Percentiles rank a stretch among this genome's conserved stretches.
Evolutionary conservation across 495 filamentous ascomycete species (phyloP).

Genomic region (Penicillium arizonense): DNA sequence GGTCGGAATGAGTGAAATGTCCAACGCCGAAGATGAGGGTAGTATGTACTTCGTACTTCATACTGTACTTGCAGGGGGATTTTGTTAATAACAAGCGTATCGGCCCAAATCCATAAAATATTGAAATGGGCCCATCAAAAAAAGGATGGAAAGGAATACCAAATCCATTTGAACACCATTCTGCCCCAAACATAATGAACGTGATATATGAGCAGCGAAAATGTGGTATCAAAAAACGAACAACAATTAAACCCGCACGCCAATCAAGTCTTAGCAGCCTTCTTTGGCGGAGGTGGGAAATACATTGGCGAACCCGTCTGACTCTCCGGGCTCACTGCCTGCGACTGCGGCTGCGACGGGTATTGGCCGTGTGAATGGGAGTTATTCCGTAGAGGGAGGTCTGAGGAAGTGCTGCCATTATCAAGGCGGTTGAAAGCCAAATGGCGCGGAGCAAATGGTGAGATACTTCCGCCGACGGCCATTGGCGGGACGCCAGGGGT

Average conservation of each 20-base stretch:
- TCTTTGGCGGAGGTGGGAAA: conserved; percentile 47
- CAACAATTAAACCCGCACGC: neutral
- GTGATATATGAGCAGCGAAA: conserved; percentile 12
- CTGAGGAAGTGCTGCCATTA: conserved; percentile 24
- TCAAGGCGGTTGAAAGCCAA: conserved; percentile 42
- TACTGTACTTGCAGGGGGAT: neutral
- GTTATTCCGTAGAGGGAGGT: conserved; percentile 43
- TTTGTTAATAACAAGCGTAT: neutral
- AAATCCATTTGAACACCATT: neutral
- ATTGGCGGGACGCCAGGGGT: conserved; percentile 28
- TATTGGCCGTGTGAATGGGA: conserved; percentile 19
- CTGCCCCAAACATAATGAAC: conserved; percentile 7
- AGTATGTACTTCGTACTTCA: conserved; percentile 6
- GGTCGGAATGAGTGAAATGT: neutral
- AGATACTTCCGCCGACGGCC: conserved; percentile 18
- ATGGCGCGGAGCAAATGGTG: conserved; percentile 41
- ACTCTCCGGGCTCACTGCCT: conserved; percentile 17
- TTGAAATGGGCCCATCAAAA: neutral
- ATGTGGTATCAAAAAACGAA: conserved; percentile 21
- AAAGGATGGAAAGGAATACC: neutral
- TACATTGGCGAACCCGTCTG: conserved; percentile 29
- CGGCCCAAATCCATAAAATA: neutral
- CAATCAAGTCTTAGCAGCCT: conserved; percentile 28
- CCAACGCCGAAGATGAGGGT: conserved; percentile 10
- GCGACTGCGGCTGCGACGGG: conserved; percentile 21